Evolutionary conservation across 169 alveolate genomes (phyloP), one percentile per base, ranked within the genome.

Genomic region (Hepatocystis sp.): DNA sequence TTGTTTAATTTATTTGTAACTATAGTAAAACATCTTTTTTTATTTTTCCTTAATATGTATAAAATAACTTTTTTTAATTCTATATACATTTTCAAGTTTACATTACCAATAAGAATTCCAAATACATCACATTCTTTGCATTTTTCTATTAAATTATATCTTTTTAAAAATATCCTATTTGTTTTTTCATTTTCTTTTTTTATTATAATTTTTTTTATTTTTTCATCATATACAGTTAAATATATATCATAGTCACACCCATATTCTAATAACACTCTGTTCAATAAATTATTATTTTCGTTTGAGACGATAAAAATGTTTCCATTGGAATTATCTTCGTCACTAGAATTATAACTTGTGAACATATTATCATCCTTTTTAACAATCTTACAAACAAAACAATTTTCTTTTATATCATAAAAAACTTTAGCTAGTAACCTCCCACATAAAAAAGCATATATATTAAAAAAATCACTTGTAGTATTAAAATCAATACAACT

Each of bases 1-100:
- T 84, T 90, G n/a, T 91, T 92, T 55, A 92, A 61, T 61, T 90
- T 76, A 64, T 90, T 90, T 2, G 92, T 84, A 25, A 90, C 91
- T 39, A 92, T 56, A 5, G 84, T 67, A 11, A 60, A 84, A 28
- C 91, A 44, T 13, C 66, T 68, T 61, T 88, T 86, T 17, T 89
- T 89, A 28, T 61, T 56, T 23, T 46, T 21, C 46, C 76, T 56
- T 30, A 92, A n/a, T 1, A 92, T 60, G 34, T 84, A 52, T 10
- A 64, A 58, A 13, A 92, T 60, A 11, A 49, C 1, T 8, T 11
- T 51, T 49, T 91, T 84, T 55, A 92, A 30, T 13, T 51, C 91
- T 17, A 13, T 84, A 2, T 53, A 60, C 10, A 66, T 65, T 34
- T 71, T 17, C 34, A 90, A 55, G 8, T 81, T 67, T 25, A 86